phyloP scores from a whole-genome alignment of 768 basidiomycete species.

The Trametes gibbosa region DNA sequence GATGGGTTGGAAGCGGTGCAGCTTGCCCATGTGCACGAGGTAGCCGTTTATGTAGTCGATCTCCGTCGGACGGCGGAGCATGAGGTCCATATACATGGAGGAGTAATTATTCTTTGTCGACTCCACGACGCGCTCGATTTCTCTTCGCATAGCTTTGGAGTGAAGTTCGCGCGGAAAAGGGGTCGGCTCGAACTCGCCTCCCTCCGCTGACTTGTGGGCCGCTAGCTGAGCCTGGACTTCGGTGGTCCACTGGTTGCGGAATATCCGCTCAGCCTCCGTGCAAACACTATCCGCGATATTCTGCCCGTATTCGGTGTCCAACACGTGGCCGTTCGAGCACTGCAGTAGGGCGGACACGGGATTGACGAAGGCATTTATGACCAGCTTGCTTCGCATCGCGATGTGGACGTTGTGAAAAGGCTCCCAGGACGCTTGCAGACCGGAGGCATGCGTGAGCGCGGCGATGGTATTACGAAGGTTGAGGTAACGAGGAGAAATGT shows the following conservation, averaged over 20 bases:
- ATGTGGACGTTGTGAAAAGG: conserved; percentile 66
- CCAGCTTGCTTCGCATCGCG: conserved; percentile 75
- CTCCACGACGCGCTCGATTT: conserved; percentile 57
- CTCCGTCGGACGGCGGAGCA: conserved; percentile 61
- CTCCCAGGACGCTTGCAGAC: conserved; percentile 61
- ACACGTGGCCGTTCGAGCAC: conserved; percentile 76
- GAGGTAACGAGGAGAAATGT: conserved; percentile 44
- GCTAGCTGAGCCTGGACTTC: conserved; percentile 21
- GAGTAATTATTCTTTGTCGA: conserved; percentile 68
- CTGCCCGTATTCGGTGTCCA: conserved; percentile 42
- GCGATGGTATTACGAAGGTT: conserved; percentile 69
- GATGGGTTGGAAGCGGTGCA: conserved; percentile 56
- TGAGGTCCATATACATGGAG: conserved; percentile 75
- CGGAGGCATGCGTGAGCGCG: conserved; percentile 52
- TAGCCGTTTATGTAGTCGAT: conserved; percentile 84
- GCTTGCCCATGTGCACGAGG: conserved; percentile 57
- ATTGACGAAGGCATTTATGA: conserved; percentile 79
- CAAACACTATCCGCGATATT: conserved; percentile 56
- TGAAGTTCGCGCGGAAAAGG: conserved; percentile 49
- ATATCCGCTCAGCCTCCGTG: conserved; percentile 65
- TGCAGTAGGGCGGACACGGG: conserved; percentile 80
- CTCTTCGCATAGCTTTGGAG: conserved; percentile 44
- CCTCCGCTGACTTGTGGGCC: conserved; percentile 18
- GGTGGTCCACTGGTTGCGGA: conserved; percentile 46
- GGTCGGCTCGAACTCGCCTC: conserved; percentile 22